Conservation (phyloP, 2,329 filamentous ascomycete genomes). For the Lojkania enalia region DNA sequence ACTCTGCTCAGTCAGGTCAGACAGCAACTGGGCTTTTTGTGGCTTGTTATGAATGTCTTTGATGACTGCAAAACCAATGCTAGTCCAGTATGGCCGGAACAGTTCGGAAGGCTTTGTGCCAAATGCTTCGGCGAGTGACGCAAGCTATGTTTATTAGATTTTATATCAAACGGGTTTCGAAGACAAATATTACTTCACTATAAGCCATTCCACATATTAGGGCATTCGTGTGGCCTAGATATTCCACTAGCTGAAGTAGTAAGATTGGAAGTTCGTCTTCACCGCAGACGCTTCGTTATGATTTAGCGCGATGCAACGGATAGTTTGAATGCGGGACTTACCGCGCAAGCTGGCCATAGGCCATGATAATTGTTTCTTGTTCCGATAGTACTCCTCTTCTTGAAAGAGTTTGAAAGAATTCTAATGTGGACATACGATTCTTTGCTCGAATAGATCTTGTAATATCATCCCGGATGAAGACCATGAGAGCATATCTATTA, state of each 20-base stretch:
- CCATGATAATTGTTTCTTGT: conserved; percentile 82
- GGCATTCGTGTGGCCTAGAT: conserved; percentile 79
- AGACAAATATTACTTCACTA: conserved; percentile 63
- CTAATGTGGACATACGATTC: conserved; percentile 72
- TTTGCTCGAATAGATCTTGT: conserved; percentile 54
- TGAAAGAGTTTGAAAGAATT: conserved; percentile 71
- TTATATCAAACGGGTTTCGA: neutral
- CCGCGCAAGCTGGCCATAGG: conserved; percentile 82
- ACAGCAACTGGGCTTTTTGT: conserved; percentile 78
- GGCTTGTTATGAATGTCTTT: conserved; percentile 80
- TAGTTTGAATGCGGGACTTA: conserved; percentile 40
- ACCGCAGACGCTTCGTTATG: conserved; percentile 60
- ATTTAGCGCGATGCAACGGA: conserved; percentile 10
- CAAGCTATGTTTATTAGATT: conserved; percentile 53
- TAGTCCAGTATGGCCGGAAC: conserved; percentile 87
- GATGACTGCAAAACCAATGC: conserved; percentile 77
- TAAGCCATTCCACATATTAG: conserved; percentile 81
- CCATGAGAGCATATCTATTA: conserved; percentile 63
- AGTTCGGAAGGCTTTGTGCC: conserved; percentile 67
- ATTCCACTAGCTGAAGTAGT: conserved; percentile 80
- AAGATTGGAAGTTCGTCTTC: conserved; percentile 87
- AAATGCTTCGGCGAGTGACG: conserved; percentile 69
- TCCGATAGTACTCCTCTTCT: conserved; percentile 68
- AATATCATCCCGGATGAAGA: conserved; percentile 62
- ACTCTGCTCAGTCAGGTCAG: conserved; percentile 77